A percentile compares a stretch with the other conserved stretches of the same genome.
phyloP scores from a whole-genome alignment of 345 rosid species.

The Aegle marmelos region DNA sequence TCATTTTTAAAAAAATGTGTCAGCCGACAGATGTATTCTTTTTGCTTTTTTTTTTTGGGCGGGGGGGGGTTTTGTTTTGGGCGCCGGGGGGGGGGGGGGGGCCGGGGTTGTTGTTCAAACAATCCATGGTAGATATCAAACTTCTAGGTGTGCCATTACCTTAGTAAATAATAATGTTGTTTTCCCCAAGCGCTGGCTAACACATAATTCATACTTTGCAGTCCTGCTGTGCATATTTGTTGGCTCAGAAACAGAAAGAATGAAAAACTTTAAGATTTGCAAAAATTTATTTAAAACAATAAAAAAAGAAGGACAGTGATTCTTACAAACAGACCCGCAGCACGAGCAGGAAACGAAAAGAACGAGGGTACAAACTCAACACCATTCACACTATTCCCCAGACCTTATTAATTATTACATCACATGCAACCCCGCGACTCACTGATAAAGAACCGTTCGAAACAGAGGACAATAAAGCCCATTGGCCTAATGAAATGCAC shows the following conservation, averaged over 20 bases:
- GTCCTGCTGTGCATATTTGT: background rate
- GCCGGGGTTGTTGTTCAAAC: too few species aligned
- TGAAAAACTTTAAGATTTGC: background rate
- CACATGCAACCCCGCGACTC: background rate
- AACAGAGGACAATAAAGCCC: background rate
- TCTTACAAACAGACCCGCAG: background rate
- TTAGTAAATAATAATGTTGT: too few species aligned
- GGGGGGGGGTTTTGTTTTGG: too few species aligned
- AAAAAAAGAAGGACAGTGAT: background rate
- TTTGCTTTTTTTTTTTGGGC: too few species aligned
- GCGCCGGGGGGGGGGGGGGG: too few species aligned
- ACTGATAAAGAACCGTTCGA: background rate
- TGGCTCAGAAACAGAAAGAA: background rate
- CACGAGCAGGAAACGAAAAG: too few species aligned
- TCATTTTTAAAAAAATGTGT: too few species aligned
- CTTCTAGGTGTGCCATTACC: too few species aligned
- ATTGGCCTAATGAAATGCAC: background rate
- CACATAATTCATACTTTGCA: background rate
- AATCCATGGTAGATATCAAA: too few species aligned
- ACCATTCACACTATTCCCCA: background rate
- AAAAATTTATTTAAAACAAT: background rate
- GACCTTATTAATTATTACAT: background rate
- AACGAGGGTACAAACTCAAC: background rate
- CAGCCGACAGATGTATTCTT: too few species aligned
- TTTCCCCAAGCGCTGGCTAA: too few species aligned